A percentile compares a stretch with the other conserved stretches of the same genome.
These are phyloP conservation scores for Nematodospora anomalae DNA, from an alignment of 1,139 yeast species.

Conservation along the genomic window DNA sequence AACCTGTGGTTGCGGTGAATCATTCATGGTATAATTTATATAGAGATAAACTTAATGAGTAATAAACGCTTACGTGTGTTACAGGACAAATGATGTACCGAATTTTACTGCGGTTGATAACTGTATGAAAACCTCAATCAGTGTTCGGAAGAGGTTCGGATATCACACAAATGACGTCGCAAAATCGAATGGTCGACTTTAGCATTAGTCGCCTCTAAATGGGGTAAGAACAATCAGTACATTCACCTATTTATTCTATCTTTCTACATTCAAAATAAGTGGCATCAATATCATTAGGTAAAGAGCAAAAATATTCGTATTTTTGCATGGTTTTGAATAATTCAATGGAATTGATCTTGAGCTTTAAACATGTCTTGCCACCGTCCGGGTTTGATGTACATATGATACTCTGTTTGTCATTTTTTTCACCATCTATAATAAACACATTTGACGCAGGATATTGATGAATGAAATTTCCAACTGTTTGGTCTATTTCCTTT, in stretches of 20 bases:
- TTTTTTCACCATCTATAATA: conserved; percentile 47
- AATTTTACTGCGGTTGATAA: no score
- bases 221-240: no score
- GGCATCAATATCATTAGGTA: conserved; percentile 48
- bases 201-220: no score
- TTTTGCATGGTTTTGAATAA: conserved; percentile 49
- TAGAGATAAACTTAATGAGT: no score
- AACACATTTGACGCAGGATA: conserved; percentile 34
- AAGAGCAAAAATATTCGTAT: conserved; percentile 45
- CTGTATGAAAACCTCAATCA: no score
- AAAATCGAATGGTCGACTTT: no score
- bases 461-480: conserved; percentile 20
- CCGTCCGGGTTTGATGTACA: conserved; percentile 42
- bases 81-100: no score
- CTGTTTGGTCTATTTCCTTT: conserved; percentile 15
- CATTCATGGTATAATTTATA: conserved; percentile 75
- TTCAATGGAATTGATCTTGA: conserved; percentile 37
- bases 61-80: no score
- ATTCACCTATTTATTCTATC: conserved; percentile 23
- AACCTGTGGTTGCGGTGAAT: conserved; percentile 98
- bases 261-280: conserved; percentile 51
- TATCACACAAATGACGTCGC: no score
- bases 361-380: conserved; percentile 48
- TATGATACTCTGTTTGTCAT: conserved; percentile 39
- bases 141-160: no score